A percentile compares a stretch with the other conserved stretches of the same genome.
phyloP scores from a whole-genome alignment of 1,284 basidiomycete genomes.

The Leccinum subrobustum region DNA sequence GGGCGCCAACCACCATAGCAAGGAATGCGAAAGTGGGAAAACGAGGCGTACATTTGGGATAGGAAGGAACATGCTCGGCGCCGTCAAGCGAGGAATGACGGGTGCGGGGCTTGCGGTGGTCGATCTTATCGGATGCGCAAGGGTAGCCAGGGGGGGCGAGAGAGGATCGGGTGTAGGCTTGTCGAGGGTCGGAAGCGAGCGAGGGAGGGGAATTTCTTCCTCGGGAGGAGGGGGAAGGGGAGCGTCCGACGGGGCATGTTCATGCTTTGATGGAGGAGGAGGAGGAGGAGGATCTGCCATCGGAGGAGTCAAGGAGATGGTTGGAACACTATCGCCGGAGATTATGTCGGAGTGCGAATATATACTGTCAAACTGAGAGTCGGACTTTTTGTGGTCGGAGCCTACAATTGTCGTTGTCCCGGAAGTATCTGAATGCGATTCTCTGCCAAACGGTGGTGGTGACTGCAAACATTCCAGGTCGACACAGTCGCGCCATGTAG shows the following conservation, averaged over 20 bases:
- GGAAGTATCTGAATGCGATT: slow-evolving; percentile 23
- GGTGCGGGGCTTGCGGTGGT: slow-evolving; percentile 28
- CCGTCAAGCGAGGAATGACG: slow-evolving; percentile 53
- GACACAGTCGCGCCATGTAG: neutral
- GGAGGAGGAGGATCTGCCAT: slow-evolving; percentile 21
- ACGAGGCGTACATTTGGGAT: slow-evolving; percentile 71
- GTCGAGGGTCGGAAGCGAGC: slow-evolving; percentile 32
- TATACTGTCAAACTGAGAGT: neutral
- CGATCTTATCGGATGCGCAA: slow-evolving; percentile 40
- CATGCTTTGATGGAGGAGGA: slow-evolving; percentile 16
- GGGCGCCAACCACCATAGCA: slow-evolving; percentile 62
- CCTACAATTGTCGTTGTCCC: slow-evolving; percentile 25
- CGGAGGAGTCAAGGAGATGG: neutral
- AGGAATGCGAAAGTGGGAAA: slow-evolving; percentile 39
- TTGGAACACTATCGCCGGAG: slow-evolving; percentile 1
- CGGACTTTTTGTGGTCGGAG: slow-evolving; percentile 1
- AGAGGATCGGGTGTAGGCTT: slow-evolving; percentile 23
- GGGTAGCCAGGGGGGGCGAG: neutral
- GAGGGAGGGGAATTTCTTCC: neutral
- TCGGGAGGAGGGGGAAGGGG: neutral
- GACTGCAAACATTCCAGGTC: slow-evolving; percentile 6
- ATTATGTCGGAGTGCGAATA: slow-evolving; percentile 16
- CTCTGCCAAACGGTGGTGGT: slow-evolving; percentile 8
- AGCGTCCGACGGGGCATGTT: too few relatives aligned
- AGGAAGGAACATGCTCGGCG: slow-evolving; percentile 77